Conservation (phyloP, 2,329 filamentous ascomycete genomes). For the Colletotrichum sp. region DNA sequence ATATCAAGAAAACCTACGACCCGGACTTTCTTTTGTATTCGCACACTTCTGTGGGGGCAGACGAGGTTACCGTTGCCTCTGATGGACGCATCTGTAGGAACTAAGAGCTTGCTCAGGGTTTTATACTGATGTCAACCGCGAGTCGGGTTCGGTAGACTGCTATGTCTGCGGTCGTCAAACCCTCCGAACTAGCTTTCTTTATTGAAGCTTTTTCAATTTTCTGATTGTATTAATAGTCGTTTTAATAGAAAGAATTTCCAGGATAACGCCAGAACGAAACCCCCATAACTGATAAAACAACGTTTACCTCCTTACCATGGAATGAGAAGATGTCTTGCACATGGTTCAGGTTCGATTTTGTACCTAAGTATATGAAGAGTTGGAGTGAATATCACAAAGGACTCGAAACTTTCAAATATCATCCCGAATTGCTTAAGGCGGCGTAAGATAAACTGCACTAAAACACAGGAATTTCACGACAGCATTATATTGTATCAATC, state of each 20-base stretch:
- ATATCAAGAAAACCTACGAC: conserved; percentile 57
- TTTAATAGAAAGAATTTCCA: not conserved
- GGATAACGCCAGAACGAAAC: not conserved
- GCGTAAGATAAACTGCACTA: not conserved
- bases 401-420: not conserved
- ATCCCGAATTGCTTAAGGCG: not conserved
- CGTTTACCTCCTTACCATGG: not conserved
- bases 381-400: not conserved
- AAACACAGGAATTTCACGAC: not conserved
- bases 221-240: not conserved
- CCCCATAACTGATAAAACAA: not conserved
- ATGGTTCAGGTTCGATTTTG: too few species aligned
- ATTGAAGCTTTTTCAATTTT: not conserved
- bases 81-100: not conserved
- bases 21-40: conserved; percentile 48
- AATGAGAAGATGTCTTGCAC: not conserved
- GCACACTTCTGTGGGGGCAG: not conserved
- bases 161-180: not conserved
- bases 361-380: too few species aligned
- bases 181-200: not conserved
- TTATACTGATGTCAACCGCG: not conserved
- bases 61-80: not conserved
- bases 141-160: not conserved
- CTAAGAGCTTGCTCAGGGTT: not conserved
- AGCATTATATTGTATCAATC: not conserved